Base-by-base conservation (phyloP, 176 grass and related monocot genomes). In the Dactylis glomerata region DNA sequence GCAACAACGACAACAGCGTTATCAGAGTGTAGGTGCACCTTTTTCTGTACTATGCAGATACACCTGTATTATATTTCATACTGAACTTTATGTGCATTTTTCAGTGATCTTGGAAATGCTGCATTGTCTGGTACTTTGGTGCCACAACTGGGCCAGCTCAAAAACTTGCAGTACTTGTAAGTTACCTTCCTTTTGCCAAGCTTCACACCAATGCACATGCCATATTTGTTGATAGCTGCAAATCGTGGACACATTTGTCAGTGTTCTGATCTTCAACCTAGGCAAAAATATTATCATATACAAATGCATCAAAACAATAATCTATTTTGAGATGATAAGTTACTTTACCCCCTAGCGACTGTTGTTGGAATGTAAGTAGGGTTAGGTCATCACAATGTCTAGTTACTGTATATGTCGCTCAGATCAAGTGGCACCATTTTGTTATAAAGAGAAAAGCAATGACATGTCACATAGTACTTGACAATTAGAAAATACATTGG, bases 1-100 rank as follows among this genome's bases (percentile, higher is more conserved):
- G 95, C 80, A 97, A 97, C 20, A 97, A 92, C n/a, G 95, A 97
- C 80, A 97, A 97, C 86, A 97, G 92, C 66, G 95, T 97, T 82
- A 97, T 97, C 78, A 92, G 95, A 94, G 95, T 97, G 95, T 97
- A 94, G 51, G 95, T 84, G 68, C 33, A 76, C 80, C 73, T 91
- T 41, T 70, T 66, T 77, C 11, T 84, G 61, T 77, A 30, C 68
- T 72, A 75, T 44, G 54, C 19, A 77, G 9, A 22, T 63, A 62
- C 19, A 12, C 22, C 22, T 59, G 2, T 69, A 76, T 10, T 66
- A 3, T 36, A 68, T 80, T 52, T 67, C 16, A 31, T 24, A 36
- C 37, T 77, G n/a, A 61, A 38, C 50, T 72, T 83, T 74, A 61
- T 75, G 82, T 26, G 24, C 24, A 36, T 84, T 45, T 90, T 67